phyloP scores from a whole-genome alignment of 1,139 yeast genomes.

The Yamadazyma mexicana region DNA sequence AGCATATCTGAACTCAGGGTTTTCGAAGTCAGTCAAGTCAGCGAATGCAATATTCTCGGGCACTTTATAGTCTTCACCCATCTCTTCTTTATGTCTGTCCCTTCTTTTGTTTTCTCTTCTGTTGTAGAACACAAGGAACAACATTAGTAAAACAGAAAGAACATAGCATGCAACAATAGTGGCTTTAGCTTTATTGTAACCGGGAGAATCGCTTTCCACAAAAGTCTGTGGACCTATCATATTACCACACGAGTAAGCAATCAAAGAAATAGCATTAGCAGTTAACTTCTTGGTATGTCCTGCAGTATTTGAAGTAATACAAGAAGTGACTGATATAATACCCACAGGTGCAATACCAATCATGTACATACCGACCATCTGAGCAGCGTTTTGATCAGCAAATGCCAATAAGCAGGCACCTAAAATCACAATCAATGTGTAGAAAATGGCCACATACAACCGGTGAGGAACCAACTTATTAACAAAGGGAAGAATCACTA shows the following conservation, averaged over 20 bases:
- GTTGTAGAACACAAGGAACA: constrained; percentile 23
- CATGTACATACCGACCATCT: constrained; percentile 7
- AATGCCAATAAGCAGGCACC: constrained; percentile 53
- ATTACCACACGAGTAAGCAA: constrained; percentile 67
- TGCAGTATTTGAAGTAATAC: constrained; percentile 18
- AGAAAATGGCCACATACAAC: constrained; percentile 36
- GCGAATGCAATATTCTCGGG: constrained; percentile 48
- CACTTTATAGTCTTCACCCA: constrained; percentile 9
- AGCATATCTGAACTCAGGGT: constrained; percentile 57
- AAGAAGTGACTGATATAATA: constrained; percentile 11
- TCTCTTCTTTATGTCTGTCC: constrained; percentile 21
- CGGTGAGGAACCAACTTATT: constrained; percentile 30
- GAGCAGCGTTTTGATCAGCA: constrained; percentile 22
- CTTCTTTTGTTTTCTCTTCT: constrained; percentile 24
- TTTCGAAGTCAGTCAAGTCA: constrained; percentile 67
- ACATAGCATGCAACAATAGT: constrained; percentile 29
- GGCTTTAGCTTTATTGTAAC: constrained; percentile 45
- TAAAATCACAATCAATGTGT: constrained; percentile 26
- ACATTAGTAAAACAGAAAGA: constrained; percentile 28
- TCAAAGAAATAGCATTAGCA: constrained; percentile 19
- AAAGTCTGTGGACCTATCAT: constrained; percentile 70
- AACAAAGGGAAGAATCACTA: constrained; percentile 33
- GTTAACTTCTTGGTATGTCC: constrained; percentile 25
- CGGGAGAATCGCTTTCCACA: constrained; percentile 53
- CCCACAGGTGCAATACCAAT: constrained; percentile 8